Conservation (phyloP, 208 protist genomes). For the Acanthamoeba royreba region DNA sequence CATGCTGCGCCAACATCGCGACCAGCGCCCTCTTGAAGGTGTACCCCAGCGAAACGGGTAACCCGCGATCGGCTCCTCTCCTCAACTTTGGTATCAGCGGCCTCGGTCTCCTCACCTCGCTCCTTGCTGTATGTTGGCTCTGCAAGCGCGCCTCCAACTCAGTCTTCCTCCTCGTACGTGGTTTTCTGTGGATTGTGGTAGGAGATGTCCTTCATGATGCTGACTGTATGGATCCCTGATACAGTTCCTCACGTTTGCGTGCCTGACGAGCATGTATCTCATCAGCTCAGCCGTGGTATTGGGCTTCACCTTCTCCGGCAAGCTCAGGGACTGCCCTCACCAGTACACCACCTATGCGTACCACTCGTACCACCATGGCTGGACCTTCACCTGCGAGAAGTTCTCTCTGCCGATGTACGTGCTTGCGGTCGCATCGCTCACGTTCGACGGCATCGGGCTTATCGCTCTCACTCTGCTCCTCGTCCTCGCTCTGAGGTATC, state of each 20-base stretch:
- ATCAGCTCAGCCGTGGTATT: background rate
- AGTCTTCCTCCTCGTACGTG: background rate
- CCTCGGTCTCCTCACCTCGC: background rate
- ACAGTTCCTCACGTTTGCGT: background rate
- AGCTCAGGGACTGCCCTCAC: constrained; percentile 1
- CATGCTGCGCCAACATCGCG: background rate
- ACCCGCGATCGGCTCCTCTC: background rate
- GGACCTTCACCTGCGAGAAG: constrained; percentile 31
- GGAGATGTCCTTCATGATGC: background rate
- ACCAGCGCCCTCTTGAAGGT: background rate
- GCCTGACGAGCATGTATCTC: background rate
- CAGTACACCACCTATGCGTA: background rate
- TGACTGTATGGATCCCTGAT: background rate
- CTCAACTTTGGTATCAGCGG: background rate
- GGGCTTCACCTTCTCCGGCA: background rate
- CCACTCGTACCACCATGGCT: constrained; percentile 5
- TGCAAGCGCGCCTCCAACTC: background rate
- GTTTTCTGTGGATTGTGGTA: background rate
- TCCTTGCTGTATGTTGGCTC: background rate
- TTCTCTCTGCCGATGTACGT: background rate
- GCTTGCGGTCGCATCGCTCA: background rate
- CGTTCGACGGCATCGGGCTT: background rate
- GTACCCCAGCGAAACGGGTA: background rate
- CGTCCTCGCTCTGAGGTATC: background rate
- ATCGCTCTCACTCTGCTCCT: background rate